These are phyloP conservation scores for Entophlyctis luteolus DNA, from an alignment of 192 early-diverging fungal genomes.

Conservation along the genomic window DNA sequence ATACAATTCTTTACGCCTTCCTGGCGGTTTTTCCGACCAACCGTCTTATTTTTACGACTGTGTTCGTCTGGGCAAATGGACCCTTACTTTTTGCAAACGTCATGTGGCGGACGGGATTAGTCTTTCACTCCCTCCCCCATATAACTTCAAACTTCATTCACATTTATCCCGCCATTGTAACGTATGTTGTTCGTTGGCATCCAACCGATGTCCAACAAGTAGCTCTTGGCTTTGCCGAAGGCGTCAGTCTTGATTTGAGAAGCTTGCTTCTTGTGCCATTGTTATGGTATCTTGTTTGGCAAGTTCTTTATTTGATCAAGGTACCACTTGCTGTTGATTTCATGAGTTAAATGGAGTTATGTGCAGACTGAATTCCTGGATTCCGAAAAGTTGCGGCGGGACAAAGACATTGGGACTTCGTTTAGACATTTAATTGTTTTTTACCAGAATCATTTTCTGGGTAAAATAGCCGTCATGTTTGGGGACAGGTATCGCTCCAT, in stretches of 20 bases:
- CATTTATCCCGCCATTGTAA: conserved; percentile 10
- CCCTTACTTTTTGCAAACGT: conserved; percentile 21
- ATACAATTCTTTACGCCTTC: conserved; percentile 16
- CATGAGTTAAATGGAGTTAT: not conserved
- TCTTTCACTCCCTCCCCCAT: conserved; percentile 22
- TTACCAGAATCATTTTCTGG: not conserved
- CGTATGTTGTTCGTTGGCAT: conserved; percentile 15
- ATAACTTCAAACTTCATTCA: conserved; percentile 18
- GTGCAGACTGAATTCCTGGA: conserved; percentile 18
- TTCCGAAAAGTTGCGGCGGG: not conserved
- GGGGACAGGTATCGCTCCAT: not conserved
- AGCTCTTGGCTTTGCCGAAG: not conserved
- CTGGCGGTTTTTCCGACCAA: not conserved
- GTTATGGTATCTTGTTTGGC: conserved; percentile 8
- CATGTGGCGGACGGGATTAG: conserved; percentile 16
- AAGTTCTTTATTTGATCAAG: conserved; percentile 16
- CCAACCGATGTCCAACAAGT: not conserved
- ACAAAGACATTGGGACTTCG: conserved; percentile 7
- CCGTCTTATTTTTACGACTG: not conserved
- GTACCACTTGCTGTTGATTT: not conserved
- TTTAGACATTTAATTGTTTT: not conserved
- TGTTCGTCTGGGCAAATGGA: conserved; percentile 20
- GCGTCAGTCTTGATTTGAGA: not conserved
- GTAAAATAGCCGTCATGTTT: conserved; percentile 6
- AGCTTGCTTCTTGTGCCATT: conserved; percentile 3